Base-by-base conservation (phyloP, 148 eudicot species). In the Polygonum maritimum region DNA sequence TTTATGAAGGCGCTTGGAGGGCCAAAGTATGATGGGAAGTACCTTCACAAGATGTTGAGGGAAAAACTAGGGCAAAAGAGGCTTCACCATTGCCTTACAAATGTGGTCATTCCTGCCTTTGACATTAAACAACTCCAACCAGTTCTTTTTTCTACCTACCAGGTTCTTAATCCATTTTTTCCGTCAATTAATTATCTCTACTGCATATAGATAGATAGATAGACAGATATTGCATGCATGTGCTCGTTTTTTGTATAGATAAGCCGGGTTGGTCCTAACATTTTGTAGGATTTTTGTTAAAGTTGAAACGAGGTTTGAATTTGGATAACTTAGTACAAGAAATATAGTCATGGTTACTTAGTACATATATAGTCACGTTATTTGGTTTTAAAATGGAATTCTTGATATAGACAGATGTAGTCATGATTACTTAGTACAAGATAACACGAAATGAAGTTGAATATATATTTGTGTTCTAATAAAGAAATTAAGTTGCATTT, bases 1-100 rank as follows among this genome's bases (percentile, higher is more conserved):
- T 21, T 79, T 2, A 0, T 79, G 52, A 87, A 79, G 71, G 60
- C 52, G 2, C 22, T 83, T 18, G 63, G 7, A 8, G 88, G 94
- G 19, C 90, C 94, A 40, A 90, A 85, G 58, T 90, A 90, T n/a
- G 62, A 85, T 60, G 94, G 95, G 12, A 84, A 84, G 31, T 89
- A 89, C 75, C 88, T 90, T 11, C 86, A 80, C 70, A 76, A 81
- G 67, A 49, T 83, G 11, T 5, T 89, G 51, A 79, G 49, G 15
- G 82, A 74, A 3, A 12, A 16, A 48, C 22, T 90, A 1, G 90
- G 90, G 0, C 78, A 80, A 31, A 85, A 74, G 73, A 88, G 75
- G 79, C 47, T 90, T 77, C 78, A 81, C 52, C 76, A 88, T 7
- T 71, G 84, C 0, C 75, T 90, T 73, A 88, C 92, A 26, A 85